Conservation (phyloP, 2,329 filamentous ascomycete genomes). For the Teratosphaeria gauchensis region DNA sequence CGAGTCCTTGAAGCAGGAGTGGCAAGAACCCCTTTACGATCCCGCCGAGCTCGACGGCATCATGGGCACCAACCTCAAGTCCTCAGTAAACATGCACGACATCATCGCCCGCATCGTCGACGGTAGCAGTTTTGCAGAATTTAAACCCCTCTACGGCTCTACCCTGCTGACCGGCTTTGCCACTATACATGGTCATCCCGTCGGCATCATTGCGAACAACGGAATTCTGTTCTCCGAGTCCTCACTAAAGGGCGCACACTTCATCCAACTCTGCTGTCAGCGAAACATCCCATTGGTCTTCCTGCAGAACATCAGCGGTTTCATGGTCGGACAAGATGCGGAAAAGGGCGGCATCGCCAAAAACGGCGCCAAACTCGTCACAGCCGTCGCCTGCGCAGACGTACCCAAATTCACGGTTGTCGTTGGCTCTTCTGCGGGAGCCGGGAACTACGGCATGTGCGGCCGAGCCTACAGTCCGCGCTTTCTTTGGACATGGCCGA, state of each 20-base stretch:
- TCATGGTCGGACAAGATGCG: constrained; percentile 92
- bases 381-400: constrained; percentile 83
- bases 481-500: constrained; percentile 95
- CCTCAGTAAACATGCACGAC: constrained; percentile 76
- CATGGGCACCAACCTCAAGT: constrained; percentile 79
- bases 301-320: constrained; percentile 92
- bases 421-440: constrained; percentile 84
- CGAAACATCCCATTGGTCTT: constrained; percentile 84
- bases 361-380: constrained; percentile 94
- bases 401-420: constrained; percentile 97
- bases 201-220: constrained; percentile 92
- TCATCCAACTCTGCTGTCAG: constrained; percentile 88
- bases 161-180: constrained; percentile 86
- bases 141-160: constrained; percentile 83
- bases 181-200: constrained; percentile 75
- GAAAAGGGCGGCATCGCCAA: constrained; percentile 95
- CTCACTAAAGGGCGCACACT: constrained; percentile 88
- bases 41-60: constrained; percentile 76
- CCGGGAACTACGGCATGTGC: constrained; percentile 97
- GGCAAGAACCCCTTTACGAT: constrained; percentile 70
- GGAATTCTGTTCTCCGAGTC: constrained; percentile 88
- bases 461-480: constrained; percentile 85
- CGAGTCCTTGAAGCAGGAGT: constrained; percentile 31
- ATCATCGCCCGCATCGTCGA: constrained; percentile 90
- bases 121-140: constrained; percentile 81